phyloP scores from a whole-genome alignment of 2,329 filamentous ascomycete species.

The Epichloe typhina region DNA sequence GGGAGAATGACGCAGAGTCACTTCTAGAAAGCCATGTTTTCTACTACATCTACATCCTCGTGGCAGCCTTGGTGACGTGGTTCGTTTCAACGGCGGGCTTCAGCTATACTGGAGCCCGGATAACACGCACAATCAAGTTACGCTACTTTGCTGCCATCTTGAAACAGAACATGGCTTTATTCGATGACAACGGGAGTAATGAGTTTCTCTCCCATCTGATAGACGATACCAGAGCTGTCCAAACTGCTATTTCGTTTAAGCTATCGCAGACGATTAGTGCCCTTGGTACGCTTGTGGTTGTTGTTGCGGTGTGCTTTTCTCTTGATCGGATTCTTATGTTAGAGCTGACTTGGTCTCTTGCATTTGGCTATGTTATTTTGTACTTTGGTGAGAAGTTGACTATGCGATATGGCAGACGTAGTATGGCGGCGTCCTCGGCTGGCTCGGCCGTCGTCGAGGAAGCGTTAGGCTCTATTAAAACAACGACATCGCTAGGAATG shows the following conservation, averaged over 20 bases:
- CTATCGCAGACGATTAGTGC: neutral
- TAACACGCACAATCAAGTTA: neutral
- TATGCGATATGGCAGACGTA: neutral
- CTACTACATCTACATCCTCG: conserved; percentile 9
- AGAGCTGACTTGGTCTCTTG: neutral
- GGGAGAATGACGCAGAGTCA: too few relatives aligned
- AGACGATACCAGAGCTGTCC: neutral
- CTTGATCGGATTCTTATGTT: neutral
- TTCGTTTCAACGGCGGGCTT: conserved; percentile 16
- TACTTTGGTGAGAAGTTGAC: neutral
- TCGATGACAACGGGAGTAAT: conserved; percentile 18
- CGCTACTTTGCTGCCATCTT: conserved; percentile 14
- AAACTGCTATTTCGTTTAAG: neutral
- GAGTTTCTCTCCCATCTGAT: neutral
- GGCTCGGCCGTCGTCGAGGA: neutral
- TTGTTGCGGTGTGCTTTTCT: neutral
- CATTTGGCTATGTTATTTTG: neutral
- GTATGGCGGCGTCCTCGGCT: neutral
- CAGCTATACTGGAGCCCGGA: neutral
- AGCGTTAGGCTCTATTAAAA: neutral
- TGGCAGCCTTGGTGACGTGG: conserved; percentile 21
- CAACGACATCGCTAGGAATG: neutral
- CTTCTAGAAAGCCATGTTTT: neutral
- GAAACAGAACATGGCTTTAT: conserved; percentile 18
- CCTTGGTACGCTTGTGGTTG: neutral